Evolutionary conservation across 805 yeast species (phyloP).

Genomic region (Kluyveromyces siamensis): DNA sequence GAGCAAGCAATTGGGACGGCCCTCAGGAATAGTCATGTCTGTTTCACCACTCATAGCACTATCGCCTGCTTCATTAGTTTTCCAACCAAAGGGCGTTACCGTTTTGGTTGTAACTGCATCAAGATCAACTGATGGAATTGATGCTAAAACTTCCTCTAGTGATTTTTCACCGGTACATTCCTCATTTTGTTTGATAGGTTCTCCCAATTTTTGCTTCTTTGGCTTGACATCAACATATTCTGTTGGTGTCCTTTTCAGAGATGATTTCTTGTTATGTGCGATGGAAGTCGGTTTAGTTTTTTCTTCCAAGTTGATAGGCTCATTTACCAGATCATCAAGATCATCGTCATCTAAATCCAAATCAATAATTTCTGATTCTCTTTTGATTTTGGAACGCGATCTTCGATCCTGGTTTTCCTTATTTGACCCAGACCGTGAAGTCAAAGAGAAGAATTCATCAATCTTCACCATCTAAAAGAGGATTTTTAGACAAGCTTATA

Average conservation of each 20-base stretch:
- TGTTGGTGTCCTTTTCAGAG: not conserved
- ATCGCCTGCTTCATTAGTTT: constrained; percentile 23
- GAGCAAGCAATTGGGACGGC: constrained; percentile 73
- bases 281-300: not conserved
- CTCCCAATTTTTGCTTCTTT: not conserved
- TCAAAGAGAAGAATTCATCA: not conserved
- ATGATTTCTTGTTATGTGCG: not conserved
- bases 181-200: not conserved
- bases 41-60: constrained; percentile 22
- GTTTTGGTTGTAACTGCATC: constrained; percentile 26
- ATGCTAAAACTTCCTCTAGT: constrained; percentile 33
- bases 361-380: constrained; percentile 2
- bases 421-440: not conserved
- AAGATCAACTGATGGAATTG: constrained; percentile 68
- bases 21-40: constrained; percentile 56
- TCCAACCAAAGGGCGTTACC: not conserved
- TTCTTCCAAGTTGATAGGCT: not conserved
- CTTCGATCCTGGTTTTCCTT: not conserved
- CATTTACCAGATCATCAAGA: constrained; percentile 1
- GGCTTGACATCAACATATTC: not conserved
- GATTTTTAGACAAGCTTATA: not conserved
- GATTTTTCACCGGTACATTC: constrained; percentile 1
- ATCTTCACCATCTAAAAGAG: not conserved
- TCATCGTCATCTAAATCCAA: constrained; percentile 10
- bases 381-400: not conserved